Conservation (phyloP, 192 early-diverging fungal genomes). For the Rhizophagus clarus region DNA sequence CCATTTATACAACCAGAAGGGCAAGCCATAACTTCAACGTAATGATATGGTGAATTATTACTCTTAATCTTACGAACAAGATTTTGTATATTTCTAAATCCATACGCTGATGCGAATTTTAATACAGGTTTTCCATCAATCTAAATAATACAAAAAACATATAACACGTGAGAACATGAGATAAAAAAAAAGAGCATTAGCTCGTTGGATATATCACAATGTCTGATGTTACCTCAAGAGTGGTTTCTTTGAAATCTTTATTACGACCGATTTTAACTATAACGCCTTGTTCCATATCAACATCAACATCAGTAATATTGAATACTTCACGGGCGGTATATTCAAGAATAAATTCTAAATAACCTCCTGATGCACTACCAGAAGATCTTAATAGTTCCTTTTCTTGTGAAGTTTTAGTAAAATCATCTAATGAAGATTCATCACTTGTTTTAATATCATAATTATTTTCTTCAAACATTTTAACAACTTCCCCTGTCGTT, state of each 20-base stretch:
- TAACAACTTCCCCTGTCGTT: constrained; percentile 90
- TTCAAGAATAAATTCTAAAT: constrained; percentile 83
- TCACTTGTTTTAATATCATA: constrained; percentile 48
- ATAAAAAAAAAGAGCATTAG: no score
- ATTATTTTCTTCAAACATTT: constrained; percentile 75
- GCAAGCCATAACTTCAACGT: constrained; percentile 97
- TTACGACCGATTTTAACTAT: constrained; percentile 76
- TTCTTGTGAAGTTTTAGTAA: constrained; percentile 41
- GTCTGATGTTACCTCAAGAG: constrained; percentile 38
- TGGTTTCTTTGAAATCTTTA: constrained; percentile 77
- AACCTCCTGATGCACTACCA: constrained; percentile 91
- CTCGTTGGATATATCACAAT: no score
- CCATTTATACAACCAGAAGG: constrained; percentile 97
- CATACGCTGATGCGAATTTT: constrained; percentile 86
- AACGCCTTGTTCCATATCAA: constrained; percentile 59
- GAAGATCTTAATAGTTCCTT: constrained; percentile 58
- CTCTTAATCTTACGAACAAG: constrained; percentile 94
- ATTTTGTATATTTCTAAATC: constrained; percentile 98
- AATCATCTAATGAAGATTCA: constrained; percentile 46
- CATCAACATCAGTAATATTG: constrained; percentile 60
- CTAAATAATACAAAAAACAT: constrained; percentile 36
- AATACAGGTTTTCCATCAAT: constrained; percentile 58
- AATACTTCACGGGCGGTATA: constrained; percentile 82
- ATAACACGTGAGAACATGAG: no score
- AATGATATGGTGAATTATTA: constrained; percentile 77